A percentile compares a stretch with the other conserved stretches of the same genome.
Evolutionary conservation across 2,329 filamentous ascomycete genomes (phyloP).

Genomic region (Cladosporium oxysporum): DNA sequence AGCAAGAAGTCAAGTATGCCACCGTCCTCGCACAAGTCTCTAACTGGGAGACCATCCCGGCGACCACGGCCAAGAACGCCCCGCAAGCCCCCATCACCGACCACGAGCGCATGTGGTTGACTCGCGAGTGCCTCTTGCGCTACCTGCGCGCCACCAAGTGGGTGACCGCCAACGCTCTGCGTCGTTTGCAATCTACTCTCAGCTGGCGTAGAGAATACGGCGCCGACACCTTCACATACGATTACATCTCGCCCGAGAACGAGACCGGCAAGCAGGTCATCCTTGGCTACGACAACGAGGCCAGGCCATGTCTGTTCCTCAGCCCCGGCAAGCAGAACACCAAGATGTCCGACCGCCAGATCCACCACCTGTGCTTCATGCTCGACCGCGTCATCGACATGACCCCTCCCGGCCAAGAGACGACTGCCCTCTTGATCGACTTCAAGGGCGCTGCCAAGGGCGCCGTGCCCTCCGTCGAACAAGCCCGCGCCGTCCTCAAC

Average conservation of each 20-base stretch:
- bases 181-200: constrained; percentile 77
- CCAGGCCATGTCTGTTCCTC: constrained; percentile 86
- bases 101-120: constrained; percentile 84
- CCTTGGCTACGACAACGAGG: constrained; percentile 81
- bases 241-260: constrained; percentile 91
- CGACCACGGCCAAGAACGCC: constrained; percentile 60
- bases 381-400: constrained; percentile 85
- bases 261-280: constrained; percentile 95
- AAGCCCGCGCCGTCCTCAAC: constrained; percentile 79
- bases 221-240: constrained; percentile 73
- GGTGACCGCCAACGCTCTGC: constrained; percentile 72
- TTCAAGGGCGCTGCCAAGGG: constrained; percentile 79
- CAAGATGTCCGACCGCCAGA: constrained; percentile 77
- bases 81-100: constrained; percentile 69
- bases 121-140: constrained; percentile 85
- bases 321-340: constrained; percentile 92
- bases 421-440: constrained; percentile 82
- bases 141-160: constrained; percentile 95
- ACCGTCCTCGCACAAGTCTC: constrained; percentile 70
- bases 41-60: constrained; percentile 70
- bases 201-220: constrained; percentile 91
- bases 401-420: constrained; percentile 85
- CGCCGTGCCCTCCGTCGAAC: constrained; percentile 73
- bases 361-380: constrained; percentile 96
- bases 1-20: constrained; percentile 81